Base-by-base conservation (phyloP, 2,329 filamentous ascomycete species). In the Ophiosphaerella korrae region DNA sequence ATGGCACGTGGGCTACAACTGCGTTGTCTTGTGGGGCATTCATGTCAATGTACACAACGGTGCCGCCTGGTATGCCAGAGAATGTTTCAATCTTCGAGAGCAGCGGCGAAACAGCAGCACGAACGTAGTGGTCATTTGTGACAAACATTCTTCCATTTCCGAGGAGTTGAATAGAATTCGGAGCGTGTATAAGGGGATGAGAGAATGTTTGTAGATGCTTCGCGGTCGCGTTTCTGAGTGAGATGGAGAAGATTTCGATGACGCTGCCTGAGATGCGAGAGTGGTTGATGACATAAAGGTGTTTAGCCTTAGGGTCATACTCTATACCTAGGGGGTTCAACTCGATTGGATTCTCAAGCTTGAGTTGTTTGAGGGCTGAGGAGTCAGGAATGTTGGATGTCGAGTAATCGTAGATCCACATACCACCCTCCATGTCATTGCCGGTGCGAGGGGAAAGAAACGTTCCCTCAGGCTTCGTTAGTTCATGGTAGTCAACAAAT, bases 321-420 rank as follows among this genome's bases (percentile, higher is more conserved):
- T 72, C 70, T 3, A 79, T 65, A 4, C 76, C 76, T 1, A 79
- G 60, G 1, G 77, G 77, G 45, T 79, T 76, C 48, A 78, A 74
- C 42, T 76, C 70, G 16, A 21, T 21, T 45, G 46, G 5, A 52
- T 50, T 18, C 53, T 47, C 5, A 60, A 51, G 45, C 67, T 71
- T 39, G 68, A 52, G 26, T 61, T 41, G 1, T 74, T 51, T 0
- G 48, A 45, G 16, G 77, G 51, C 12, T 62, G 46, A 3, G 49
- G 24, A 7, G 57, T 57, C 0, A 65, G 38, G 18, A 11, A 58
- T 44, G 3, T 55, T 29, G 1, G 64, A 50, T 12, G 63, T 61
- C 5, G 64, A 48, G 55, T 77, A 77, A 51, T 73, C 64, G 52
- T 73, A 77, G 14, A 76, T 53, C 58, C 71, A 77, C n/a, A 78